Evolutionary conservation across 139 green algal species (phyloP).

Genomic region (Zygnema cylindricum): DNA sequence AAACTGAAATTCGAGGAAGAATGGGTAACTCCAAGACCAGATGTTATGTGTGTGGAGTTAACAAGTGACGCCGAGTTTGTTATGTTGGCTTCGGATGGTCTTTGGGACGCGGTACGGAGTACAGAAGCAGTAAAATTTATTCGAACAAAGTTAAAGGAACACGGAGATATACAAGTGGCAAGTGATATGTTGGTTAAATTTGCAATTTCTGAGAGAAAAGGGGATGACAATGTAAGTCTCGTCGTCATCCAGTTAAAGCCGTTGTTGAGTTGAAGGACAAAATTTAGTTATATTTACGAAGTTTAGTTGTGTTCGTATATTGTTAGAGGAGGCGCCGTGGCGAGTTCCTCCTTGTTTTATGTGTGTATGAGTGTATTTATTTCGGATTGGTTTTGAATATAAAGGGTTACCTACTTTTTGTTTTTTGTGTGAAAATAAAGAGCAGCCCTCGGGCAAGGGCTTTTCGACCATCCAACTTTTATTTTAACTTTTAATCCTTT

Average conservation of each 20-base stretch:
- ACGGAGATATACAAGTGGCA: slow-evolving; percentile 2
- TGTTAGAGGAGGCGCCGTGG: no score
- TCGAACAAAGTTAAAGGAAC: slow-evolving; percentile 5
- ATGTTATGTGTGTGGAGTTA: slow-evolving; percentile 36
- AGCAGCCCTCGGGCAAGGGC: no score
- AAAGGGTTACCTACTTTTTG: no score
- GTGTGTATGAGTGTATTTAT: no score
- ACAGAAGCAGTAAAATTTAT: slow-evolving; percentile 14
- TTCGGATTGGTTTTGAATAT: no score
- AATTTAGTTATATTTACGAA: no score
- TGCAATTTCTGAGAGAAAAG: not conserved
- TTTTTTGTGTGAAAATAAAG: no score
- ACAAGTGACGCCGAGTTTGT: slow-evolving; percentile 52
- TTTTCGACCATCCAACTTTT: no score
- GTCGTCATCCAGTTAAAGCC: slow-evolving; percentile 1
- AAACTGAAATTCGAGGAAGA: slow-evolving; percentile 16
- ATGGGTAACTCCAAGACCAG: slow-evolving; percentile 33
- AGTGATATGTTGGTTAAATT: slow-evolving; percentile 1
- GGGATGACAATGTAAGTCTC: slow-evolving; percentile 13
- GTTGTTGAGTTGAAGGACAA: no score
- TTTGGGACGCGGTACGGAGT: slow-evolving; percentile 42
- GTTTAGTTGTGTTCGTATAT: no score
- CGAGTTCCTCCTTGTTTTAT: no score
- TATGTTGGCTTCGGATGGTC: slow-evolving; percentile 43
- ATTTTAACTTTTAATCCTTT: no score